Conservation (phyloP, 768 basidiomycete species). For the Trametes punicea region DNA sequence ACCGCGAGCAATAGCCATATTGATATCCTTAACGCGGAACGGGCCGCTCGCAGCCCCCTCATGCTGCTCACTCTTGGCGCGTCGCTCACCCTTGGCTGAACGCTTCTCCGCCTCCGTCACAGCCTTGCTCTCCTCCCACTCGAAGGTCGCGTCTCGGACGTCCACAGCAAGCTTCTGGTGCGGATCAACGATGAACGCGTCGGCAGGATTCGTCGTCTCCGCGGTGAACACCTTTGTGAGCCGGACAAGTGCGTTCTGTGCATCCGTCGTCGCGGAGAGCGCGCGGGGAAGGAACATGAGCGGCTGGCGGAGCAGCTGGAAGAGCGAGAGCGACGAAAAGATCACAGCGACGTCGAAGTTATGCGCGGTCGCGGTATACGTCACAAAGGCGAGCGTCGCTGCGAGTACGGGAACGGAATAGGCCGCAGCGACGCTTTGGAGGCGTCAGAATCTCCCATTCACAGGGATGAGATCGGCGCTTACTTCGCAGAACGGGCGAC, state of each 20-base stretch:
- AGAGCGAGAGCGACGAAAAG: constrained; percentile 62
- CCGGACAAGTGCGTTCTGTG: constrained; percentile 56
- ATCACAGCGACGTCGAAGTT: constrained; percentile 63
- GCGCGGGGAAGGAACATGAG: constrained; percentile 65
- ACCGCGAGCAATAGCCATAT: constrained; percentile 54
- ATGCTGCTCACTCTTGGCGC: constrained; percentile 9
- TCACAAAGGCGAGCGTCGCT: constrained; percentile 63
- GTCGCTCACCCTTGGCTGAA: constrained; percentile 16
- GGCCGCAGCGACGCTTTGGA: constrained; percentile 46
- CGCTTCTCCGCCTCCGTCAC: constrained; percentile 19
- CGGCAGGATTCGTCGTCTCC: constrained; percentile 38
- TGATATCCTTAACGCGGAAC: constrained; percentile 51
- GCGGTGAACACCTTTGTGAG: constrained; percentile 49
- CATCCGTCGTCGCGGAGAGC: constrained; percentile 61
- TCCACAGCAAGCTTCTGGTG: constrained; percentile 46
- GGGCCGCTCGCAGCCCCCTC: constrained; percentile 27
- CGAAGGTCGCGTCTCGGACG: constrained; percentile 54
- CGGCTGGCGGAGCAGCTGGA: constrained; percentile 66
- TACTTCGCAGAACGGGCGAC: constrained; percentile 63
- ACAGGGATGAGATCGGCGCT: constrained; percentile 15
- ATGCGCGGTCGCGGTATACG: constrained; percentile 54
- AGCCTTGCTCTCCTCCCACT: constrained; percentile 49
- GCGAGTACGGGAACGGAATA: constrained; percentile 62
- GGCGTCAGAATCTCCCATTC: constrained; percentile 10
- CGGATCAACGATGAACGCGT: constrained; percentile 42